Percentiles rank a stretch among this genome's conserved stretches.
phyloP scores from a whole-genome alignment of 345 rosid genomes.

The Heritiera littoralis region DNA sequence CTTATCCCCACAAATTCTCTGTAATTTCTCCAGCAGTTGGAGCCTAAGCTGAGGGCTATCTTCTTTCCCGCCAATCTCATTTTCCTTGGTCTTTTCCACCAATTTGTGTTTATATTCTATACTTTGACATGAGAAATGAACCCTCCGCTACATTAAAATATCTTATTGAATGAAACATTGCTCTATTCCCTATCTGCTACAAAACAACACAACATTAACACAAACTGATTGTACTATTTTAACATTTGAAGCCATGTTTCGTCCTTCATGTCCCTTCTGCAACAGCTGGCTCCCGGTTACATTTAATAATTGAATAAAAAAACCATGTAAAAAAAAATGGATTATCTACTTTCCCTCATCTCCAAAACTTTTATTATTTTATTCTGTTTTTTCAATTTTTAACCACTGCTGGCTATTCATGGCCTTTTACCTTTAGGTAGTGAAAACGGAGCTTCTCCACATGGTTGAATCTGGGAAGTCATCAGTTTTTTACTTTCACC shows the following conservation, averaged over 20 bases:
- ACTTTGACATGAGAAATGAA: conserved; percentile 23
- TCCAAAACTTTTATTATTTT: conserved; percentile 13
- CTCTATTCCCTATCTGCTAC: conserved; percentile 15
- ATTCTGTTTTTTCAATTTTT: background rate
- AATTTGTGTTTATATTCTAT: background rate
- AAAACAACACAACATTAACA: conserved; percentile 18
- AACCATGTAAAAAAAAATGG: conserved; percentile 9
- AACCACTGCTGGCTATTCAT: background rate
- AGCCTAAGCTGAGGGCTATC: background rate
- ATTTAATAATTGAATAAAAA: background rate
- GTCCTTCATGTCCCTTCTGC: conserved; percentile 13
- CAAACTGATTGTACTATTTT: conserved; percentile 8
- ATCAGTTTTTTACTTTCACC: conserved; percentile 27
- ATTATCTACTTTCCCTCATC: background rate
- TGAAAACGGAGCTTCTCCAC: conserved; percentile 20
- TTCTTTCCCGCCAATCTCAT: conserved; percentile 26
- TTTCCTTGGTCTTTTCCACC: background rate
- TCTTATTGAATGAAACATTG: conserved; percentile 16
- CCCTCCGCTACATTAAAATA: conserved; percentile 11
- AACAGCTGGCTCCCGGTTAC: conserved; percentile 12
- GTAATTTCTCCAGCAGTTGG: background rate
- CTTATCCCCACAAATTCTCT: conserved; percentile 28
- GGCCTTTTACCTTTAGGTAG: background rate
- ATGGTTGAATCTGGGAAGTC: conserved; percentile 33
- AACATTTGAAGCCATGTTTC: conserved; percentile 26